Conservation (phyloP, 768 basidiomycete species). For the Lactarius deliciosus region DNA sequence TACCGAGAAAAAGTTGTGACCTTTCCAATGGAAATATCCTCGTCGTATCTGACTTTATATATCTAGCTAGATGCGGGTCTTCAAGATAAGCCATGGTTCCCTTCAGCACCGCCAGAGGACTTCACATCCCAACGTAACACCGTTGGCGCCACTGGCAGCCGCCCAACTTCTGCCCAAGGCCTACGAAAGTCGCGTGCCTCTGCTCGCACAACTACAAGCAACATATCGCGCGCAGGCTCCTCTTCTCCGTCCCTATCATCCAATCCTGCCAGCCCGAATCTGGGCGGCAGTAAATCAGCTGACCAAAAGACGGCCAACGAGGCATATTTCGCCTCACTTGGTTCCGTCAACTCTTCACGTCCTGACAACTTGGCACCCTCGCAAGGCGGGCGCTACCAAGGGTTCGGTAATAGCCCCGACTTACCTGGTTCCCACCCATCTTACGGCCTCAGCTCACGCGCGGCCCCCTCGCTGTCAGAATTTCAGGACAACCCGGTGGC, state of each 20-base stretch:
- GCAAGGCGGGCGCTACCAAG: slow-evolving; percentile 90
- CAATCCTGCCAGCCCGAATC: slow-evolving; percentile 37
- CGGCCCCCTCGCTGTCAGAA: slow-evolving; percentile 76
- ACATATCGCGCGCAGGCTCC: slow-evolving; percentile 52
- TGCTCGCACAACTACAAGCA: slow-evolving; percentile 49
- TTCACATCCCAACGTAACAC: slow-evolving; percentile 39
- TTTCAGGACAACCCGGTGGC: slow-evolving; percentile 83
- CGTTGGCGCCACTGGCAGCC: slow-evolving; percentile 46
- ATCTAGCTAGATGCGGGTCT: slow-evolving; percentile 72
- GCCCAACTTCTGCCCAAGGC: slow-evolving; percentile 74
- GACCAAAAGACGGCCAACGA: slow-evolving; percentile 85
- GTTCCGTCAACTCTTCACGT: slow-evolving; percentile 75
- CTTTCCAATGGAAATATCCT: not conserved
- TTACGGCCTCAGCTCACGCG: slow-evolving; percentile 70
- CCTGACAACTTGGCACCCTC: slow-evolving; percentile 83
- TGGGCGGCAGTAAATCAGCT: slow-evolving; percentile 42
- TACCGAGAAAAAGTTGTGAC: slow-evolving; percentile 85
- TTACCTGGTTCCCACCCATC: slow-evolving; percentile 62
- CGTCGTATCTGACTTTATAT: slow-evolving; percentile 7
- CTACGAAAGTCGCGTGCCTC: slow-evolving; percentile 85
- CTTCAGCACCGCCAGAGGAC: slow-evolving; percentile 63
- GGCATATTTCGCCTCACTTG: slow-evolving; percentile 79
- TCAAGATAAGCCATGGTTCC: slow-evolving; percentile 76
- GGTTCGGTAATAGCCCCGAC: slow-evolving; percentile 86
- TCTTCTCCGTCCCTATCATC: slow-evolving; percentile 54